Evolutionary conservation across 352 stramenopile genomes (phyloP), one percentile per base, ranked within the genome.

Genomic region (Phytophthora melonis): DNA sequence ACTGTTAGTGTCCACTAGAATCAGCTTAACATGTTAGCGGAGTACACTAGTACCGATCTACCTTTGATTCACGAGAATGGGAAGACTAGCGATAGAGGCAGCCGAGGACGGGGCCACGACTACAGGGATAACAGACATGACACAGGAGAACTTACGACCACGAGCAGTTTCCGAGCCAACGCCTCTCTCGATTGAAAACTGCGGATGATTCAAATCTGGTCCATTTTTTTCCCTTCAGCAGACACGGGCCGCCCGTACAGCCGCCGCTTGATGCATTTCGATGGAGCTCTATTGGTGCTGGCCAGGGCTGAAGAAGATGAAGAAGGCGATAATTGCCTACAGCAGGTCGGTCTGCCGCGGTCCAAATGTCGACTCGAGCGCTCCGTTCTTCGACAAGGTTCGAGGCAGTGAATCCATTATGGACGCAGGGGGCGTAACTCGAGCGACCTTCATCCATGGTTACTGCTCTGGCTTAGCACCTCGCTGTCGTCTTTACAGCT

Each of bases 341-440:
- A 81, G 98, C 57, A 93, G 86, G 55, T 90, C 96, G 61, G 90
- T 98, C 73, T 88, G 84, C 11, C 79, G 91, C 30, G 75, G 84
- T 54, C 81, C 82, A 3, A 78, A 83, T 55, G 90, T 67, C 3
- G 19, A 43, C 36, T 16, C 18, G 4, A 50, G 65, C 16, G 69
- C 90, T 78, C 79, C 82, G 88, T 27, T 84, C 67, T 70, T 54
- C 47, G 19, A 54, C 47, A 54, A 14, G 47, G 47, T 27, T 13
- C 13, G 27, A 4, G 25, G 19, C 19, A 54, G 47, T 27, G 47
- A n/a, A 30, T 13, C 8, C 8, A 30, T 9, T 25, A 18, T 9
- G 19, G 47, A 54, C 47, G 19, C 9, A 16, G 36, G 10, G 36
- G 10, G 2, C 13, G 10, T 43, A 43, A 43, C 36, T 14, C 19